Evolutionary conservation across 306 rosid species (phyloP).

Genomic region (Malus sieversii): DNA sequence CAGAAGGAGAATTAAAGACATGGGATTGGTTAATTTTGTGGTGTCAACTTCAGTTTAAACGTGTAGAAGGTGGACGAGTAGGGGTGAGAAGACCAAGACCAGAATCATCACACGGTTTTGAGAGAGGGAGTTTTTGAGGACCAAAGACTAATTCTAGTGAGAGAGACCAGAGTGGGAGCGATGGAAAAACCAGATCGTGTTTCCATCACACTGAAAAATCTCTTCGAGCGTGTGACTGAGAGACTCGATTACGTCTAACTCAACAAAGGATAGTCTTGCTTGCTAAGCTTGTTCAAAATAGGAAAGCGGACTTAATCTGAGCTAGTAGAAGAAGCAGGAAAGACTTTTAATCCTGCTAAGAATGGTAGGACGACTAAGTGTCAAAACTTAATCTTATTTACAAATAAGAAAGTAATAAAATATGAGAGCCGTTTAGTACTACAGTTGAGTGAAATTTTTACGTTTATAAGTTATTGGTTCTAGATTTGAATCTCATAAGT

Average conservation of each 20-base stretch:
- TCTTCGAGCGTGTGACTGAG: neutral
- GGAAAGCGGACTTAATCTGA: neutral
- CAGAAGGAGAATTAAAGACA: neutral
- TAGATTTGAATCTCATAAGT: too few relatives aligned
- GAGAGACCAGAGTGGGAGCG: too few relatives aligned
- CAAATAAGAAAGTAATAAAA: too few relatives aligned
- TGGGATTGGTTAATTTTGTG: neutral
- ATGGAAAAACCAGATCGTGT: too few relatives aligned
- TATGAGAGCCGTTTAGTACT: too few relatives aligned
- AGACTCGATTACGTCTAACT: neutral
- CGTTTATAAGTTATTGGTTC: too few relatives aligned
- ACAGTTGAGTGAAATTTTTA: too few relatives aligned
- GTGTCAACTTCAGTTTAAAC: neutral
- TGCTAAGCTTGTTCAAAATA: neutral
- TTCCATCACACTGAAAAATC: too few relatives aligned
- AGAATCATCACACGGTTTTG: conserved; percentile 16
- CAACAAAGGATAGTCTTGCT: neutral
- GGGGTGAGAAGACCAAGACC: neutral
- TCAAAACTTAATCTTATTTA: too few relatives aligned
- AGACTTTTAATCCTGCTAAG: too few relatives aligned
- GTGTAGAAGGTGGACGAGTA: neutral
- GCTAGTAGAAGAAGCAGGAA: neutral
- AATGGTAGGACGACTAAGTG: too few relatives aligned
- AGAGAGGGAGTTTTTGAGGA: conserved; percentile 13
- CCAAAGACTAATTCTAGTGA: conserved; percentile 34